Evolutionary conservation across 345 rosid species (phyloP).

Genomic region (Bruguiera parviflora): DNA sequence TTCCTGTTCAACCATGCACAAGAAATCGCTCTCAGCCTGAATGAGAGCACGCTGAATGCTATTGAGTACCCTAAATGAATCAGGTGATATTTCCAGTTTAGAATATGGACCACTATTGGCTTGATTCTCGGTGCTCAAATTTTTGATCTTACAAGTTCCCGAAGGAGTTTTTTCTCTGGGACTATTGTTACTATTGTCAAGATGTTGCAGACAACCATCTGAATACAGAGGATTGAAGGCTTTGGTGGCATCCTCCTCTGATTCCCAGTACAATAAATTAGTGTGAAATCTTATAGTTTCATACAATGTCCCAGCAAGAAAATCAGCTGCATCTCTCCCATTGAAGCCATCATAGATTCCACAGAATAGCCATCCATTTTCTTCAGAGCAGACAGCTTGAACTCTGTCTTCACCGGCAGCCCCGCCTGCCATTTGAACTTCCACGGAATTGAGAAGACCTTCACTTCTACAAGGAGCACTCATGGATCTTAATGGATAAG

Average conservation of each 20-base stretch:
- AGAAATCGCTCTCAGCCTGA: slow-evolving; percentile 85
- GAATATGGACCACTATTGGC: slow-evolving; percentile 8
- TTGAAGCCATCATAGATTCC: slow-evolving; percentile 93
- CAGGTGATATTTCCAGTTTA: slow-evolving; percentile 32
- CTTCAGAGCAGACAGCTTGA: slow-evolving; percentile 97
- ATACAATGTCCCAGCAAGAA: slow-evolving; percentile 87
- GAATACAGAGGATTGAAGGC: slow-evolving; percentile 22
- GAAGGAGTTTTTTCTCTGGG: slow-evolving; percentile 11
- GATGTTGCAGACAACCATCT: slow-evolving; percentile 24
- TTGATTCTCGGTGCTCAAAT: slow-evolving; percentile 10
- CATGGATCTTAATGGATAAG: slow-evolving; percentile 46
- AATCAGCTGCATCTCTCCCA: slow-evolving; percentile 98
- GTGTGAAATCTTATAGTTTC: slow-evolving; percentile 60
- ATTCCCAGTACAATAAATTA: slow-evolving; percentile 53
- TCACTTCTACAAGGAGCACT: slow-evolving; percentile 56
- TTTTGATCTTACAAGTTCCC: slow-evolving; percentile 2
- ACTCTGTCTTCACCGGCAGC: slow-evolving; percentile 99
- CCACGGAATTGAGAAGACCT: slow-evolving; percentile 63
- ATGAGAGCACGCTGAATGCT: slow-evolving; percentile 69
- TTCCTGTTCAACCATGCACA: slow-evolving; percentile 94
- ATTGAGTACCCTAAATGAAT: slow-evolving; percentile 64
- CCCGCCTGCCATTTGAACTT: slow-evolving; percentile 95
- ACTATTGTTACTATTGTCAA: slow-evolving; percentile 20
- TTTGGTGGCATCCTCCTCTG: slow-evolving; percentile 34
- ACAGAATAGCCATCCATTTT: slow-evolving; percentile 88